Conservation (phyloP, 345 rosid species). For the Eucalyptus cloeziana region DNA sequence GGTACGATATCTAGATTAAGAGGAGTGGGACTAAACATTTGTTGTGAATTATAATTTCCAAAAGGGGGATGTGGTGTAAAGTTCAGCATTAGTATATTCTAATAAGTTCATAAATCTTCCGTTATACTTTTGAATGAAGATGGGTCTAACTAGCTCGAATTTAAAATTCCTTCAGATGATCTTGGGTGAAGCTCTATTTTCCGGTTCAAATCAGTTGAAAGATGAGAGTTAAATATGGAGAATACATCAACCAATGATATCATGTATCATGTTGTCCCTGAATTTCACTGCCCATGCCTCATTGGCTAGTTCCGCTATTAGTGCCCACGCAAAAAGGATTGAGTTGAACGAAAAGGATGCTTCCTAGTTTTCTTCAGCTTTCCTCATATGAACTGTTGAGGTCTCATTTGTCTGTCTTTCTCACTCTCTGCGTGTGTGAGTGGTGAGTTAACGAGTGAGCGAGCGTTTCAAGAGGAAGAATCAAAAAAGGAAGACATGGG, state of each 20-base stretch:
- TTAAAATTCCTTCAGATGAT: neutral
- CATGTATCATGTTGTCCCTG: neutral
- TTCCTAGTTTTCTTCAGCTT: neutral
- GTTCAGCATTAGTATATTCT: neutral
- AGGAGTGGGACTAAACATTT: neutral
- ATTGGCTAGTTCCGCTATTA: neutral
- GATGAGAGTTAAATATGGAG: neutral
- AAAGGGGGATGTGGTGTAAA: neutral
- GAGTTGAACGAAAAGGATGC: neutral
- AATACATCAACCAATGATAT: neutral
- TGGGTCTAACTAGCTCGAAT: neutral
- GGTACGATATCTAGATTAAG: neutral
- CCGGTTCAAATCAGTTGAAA: neutral
- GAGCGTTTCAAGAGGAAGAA: neutral
- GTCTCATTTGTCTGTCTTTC: neutral
- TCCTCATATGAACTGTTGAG: neutral
- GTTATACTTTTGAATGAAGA: neutral
- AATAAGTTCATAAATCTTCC: neutral
- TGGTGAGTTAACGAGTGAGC: neutral
- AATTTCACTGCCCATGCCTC: neutral
- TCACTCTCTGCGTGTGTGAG: neutral
- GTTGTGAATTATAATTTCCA: neutral
- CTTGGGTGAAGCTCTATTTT: neutral
- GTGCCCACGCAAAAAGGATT: neutral
- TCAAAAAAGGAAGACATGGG: neutral